Percentiles rank a stretch among this genome's conserved stretches.
Evolutionary conservation across 768 basidiomycete genomes (phyloP).

Genomic region (Rhizopogon salebrosus): DNA sequence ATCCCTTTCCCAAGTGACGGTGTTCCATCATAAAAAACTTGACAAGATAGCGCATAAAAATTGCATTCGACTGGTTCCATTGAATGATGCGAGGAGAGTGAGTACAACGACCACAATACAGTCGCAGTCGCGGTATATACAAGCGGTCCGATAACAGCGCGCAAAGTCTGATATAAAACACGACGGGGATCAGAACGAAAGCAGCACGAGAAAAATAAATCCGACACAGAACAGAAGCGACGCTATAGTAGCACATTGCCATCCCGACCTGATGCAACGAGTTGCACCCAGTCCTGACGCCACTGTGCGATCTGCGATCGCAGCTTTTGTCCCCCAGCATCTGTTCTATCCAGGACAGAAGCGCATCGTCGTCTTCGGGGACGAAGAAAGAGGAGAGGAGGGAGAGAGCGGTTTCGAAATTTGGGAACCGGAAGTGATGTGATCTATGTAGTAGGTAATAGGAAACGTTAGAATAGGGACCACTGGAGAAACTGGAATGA

Average conservation of each 20-base stretch:
- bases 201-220: not conserved
- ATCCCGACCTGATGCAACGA: conserved; percentile 63
- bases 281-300: conserved; percentile 74
- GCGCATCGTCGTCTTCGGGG: conserved; percentile 80
- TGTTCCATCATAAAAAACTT: no score
- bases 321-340: conserved; percentile 59
- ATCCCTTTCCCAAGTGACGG: no score
- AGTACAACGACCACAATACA: not conserved
- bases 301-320: conserved; percentile 65
- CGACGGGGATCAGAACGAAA: not conserved
- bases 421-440: conserved; percentile 71
- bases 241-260: conserved; percentile 51
- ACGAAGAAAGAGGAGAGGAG: conserved; percentile 93
- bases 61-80: not conserved
- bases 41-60: not conserved
- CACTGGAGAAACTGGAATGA: conserved; percentile 2
- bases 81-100: conserved; percentile 1
- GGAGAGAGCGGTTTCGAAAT: conserved; percentile 89
- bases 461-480: conserved; percentile 2
- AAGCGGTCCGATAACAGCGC: not conserved
- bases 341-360: conserved; percentile 77
- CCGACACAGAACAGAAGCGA: not conserved
- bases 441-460: conserved; percentile 43
- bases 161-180: not conserved
- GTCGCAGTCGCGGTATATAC: conserved; percentile 1